Evolutionary conservation across 108 stramenopile species (phyloP).

Genomic region (Epipyxis sp.): DNA sequence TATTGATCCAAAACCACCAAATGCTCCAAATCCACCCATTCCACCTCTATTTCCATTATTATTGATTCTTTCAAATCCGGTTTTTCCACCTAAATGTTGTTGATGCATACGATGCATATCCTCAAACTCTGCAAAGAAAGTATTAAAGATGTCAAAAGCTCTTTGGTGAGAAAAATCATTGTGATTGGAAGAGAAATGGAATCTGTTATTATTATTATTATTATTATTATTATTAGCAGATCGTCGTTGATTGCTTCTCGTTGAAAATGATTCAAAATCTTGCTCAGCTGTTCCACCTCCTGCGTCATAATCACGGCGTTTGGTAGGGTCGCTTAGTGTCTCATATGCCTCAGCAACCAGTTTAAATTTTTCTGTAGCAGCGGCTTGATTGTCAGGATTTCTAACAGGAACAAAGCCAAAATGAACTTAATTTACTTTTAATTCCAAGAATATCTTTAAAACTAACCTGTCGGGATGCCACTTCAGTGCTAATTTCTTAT

Average conservation of each 20-base stretch:
- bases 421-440: too few species aligned
- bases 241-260: background rate
- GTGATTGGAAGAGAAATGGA: background rate
- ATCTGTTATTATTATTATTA: background rate
- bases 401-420: too few species aligned
- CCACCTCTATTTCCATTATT: background rate
- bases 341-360: constrained; percentile 85
- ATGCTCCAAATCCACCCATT: background rate
- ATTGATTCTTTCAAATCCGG: background rate
- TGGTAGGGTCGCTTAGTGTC: constrained; percentile 70
- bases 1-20: constrained; percentile 13
- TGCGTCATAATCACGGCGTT: constrained; percentile 24
- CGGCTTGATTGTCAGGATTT: constrained; percentile 46
- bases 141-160: constrained; percentile 33
- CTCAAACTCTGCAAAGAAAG: constrained; percentile 8
- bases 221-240: background rate
- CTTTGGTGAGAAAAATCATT: background rate
- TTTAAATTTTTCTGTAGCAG: constrained; percentile 54
- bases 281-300: background rate
- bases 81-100: background rate
- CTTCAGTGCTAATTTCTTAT: constrained; percentile 55
- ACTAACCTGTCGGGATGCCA: constrained; percentile 62
- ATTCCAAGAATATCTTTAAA: too few species aligned
- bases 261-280: background rate
- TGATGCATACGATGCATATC: constrained; percentile 10